These are phyloP conservation scores for Lasiodiplodia hormozganensis DNA, from an alignment of 2,329 filamentous ascomycete species.

Conservation along the genomic window DNA sequence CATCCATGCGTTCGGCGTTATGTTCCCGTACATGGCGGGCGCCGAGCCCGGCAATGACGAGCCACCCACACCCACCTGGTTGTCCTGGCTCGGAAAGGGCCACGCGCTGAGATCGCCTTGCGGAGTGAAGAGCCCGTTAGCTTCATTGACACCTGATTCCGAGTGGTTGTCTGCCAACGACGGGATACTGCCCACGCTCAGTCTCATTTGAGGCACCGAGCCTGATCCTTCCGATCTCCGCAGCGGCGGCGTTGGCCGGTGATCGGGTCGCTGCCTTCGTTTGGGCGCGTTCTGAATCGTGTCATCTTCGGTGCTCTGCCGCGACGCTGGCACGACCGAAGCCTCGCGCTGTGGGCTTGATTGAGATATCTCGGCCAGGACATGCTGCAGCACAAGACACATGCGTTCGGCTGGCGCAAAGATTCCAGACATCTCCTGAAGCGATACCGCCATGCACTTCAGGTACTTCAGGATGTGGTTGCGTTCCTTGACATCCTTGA, in stretches of 20 bases:
- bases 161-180: constrained; percentile 5
- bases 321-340: constrained; percentile 14
- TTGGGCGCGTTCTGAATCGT: constrained; percentile 1
- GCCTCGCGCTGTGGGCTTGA: constrained; percentile 33
- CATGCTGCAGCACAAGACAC: constrained; percentile 60
- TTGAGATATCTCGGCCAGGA: constrained; percentile 55
- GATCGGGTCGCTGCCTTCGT: constrained; percentile 12
- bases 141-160: not conserved
- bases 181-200: not conserved
- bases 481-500: constrained; percentile 48
- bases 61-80: not conserved
- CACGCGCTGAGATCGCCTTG: constrained; percentile 14
- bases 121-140: constrained; percentile 5
- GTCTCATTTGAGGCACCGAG: not conserved
- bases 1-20: constrained; percentile 18
- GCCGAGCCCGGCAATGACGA: constrained; percentile 8
- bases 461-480: constrained; percentile 57
- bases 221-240: constrained; percentile 11
- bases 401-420: constrained; percentile 63
- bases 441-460: constrained; percentile 59
- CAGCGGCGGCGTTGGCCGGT: constrained; percentile 8
- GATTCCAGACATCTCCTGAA: constrained; percentile 60
- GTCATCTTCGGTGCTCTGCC: constrained; percentile 1
- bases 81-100: constrained; percentile 12
- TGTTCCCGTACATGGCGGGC: constrained; percentile 5